A percentile compares a stretch with the other conserved stretches of the same genome.
Evolutionary conservation across 768 basidiomycete species (phyloP).

Genomic region (Boletus sp.): DNA sequence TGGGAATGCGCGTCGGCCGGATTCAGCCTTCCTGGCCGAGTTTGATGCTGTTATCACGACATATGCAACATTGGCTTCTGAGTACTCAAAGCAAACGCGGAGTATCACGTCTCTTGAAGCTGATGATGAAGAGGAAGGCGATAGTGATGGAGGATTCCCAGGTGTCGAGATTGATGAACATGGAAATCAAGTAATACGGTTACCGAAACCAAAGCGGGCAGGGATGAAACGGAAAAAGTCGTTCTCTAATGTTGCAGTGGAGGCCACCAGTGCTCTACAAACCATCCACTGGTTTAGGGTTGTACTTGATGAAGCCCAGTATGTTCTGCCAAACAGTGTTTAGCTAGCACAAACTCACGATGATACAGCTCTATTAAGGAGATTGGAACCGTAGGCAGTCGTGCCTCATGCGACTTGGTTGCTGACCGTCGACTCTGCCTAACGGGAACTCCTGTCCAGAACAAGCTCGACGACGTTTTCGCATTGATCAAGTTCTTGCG

Average conservation of each 20-base stretch:
- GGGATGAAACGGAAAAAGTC: slow-evolving; percentile 66
- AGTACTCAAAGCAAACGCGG: slow-evolving; percentile 86
- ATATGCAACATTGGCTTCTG: slow-evolving; percentile 92
- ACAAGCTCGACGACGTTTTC: slow-evolving; percentile 97
- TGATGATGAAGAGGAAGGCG: slow-evolving; percentile 67
- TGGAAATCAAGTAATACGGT: slow-evolving; percentile 58
- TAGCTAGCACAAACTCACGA: not conserved
- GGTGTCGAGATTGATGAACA: slow-evolving; percentile 66
- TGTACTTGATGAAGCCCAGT: slow-evolving; percentile 95
- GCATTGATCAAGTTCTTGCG: slow-evolving; percentile 96
- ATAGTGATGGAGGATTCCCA: slow-evolving; percentile 61
- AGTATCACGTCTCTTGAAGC: slow-evolving; percentile 57
- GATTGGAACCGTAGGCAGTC: slow-evolving; percentile 88
- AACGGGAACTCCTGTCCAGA: slow-evolving; percentile 99
- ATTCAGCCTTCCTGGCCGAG: slow-evolving; percentile 84
- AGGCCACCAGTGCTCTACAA: slow-evolving; percentile 79
- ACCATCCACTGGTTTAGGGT: slow-evolving; percentile 96
- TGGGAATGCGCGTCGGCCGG: slow-evolving; percentile 82
- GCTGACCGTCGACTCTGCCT: slow-evolving; percentile 92
- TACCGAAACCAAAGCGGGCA: slow-evolving; percentile 65
- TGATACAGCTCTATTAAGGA: slow-evolving; percentile 89
- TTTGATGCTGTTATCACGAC: slow-evolving; percentile 98
- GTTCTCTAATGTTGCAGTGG: slow-evolving; percentile 38
- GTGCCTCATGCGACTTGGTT: slow-evolving; percentile 92
- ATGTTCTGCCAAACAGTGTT: slow-evolving; percentile 36